These are phyloP conservation scores for Saccharomyces hybrid DNA, from an alignment of 1,139 yeast genomes.

Conservation along the genomic window DNA sequence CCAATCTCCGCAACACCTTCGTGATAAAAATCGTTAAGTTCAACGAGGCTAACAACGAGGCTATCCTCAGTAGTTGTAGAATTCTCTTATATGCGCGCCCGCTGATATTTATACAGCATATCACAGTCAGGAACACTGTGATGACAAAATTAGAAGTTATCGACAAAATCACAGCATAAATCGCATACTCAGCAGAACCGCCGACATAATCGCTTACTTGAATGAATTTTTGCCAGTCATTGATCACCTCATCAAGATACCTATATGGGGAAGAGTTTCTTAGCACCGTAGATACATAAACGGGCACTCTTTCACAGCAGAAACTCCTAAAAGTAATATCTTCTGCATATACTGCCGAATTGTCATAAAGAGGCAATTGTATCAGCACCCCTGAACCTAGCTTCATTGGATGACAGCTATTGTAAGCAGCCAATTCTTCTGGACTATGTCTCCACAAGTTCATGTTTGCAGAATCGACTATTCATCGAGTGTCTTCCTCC, in stretches of 20 bases:
- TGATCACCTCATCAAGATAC: slow-evolving; percentile 15
- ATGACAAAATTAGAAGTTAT: slow-evolving; percentile 60
- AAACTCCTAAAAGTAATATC: slow-evolving; percentile 16
- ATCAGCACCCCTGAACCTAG: slow-evolving; percentile 24
- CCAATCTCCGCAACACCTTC: slow-evolving; percentile 41
- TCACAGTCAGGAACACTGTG: slow-evolving; percentile 54
- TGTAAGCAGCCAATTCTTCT: slow-evolving; percentile 7
- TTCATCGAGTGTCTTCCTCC: not conserved
- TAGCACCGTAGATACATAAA: slow-evolving; percentile 30
- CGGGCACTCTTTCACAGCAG: slow-evolving; percentile 29
- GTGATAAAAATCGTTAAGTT: slow-evolving; percentile 48
- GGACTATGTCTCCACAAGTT: not conserved
- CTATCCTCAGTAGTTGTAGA: slow-evolving; percentile 40
- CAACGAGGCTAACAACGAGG: slow-evolving; percentile 45
- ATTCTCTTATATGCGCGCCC: slow-evolving; percentile 28
- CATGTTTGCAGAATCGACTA: not conserved
- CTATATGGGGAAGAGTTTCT: slow-evolving; percentile 14
- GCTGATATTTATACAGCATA: slow-evolving; percentile 48
- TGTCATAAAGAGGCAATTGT: slow-evolving; percentile 9
- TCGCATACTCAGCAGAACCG: slow-evolving; percentile 48
- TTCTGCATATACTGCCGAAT: slow-evolving; percentile 13
- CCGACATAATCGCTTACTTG: slow-evolving; percentile 13
- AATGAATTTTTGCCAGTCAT: slow-evolving; percentile 28
- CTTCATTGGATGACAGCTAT: slow-evolving; percentile 16
- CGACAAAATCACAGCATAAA: slow-evolving; percentile 55